Percentiles rank a stretch among this genome's conserved stretches.
Evolutionary conservation across 768 basidiomycete species (phyloP).

Genomic region (Rhizopogon sp.): DNA sequence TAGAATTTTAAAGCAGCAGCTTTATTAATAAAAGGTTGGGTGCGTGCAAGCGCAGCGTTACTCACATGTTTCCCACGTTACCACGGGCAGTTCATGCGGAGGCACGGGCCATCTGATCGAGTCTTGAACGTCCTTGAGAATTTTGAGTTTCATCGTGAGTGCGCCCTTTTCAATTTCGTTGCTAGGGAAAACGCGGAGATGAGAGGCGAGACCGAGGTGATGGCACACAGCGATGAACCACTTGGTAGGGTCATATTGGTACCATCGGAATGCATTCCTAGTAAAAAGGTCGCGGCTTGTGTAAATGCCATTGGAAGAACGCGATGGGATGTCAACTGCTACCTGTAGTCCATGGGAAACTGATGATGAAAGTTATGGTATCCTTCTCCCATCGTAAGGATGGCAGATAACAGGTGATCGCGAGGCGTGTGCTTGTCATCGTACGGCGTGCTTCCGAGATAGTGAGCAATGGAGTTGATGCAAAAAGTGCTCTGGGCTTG

Average conservation of each 20-base stretch:
- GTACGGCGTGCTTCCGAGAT: constrained; percentile 75
- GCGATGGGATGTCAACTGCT: neutral
- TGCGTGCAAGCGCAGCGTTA: constrained; percentile 5
- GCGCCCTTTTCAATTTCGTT: constrained; percentile 85
- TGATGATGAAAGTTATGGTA: constrained; percentile 82
- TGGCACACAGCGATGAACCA: constrained; percentile 75
- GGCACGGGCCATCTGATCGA: constrained; percentile 55
- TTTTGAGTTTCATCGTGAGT: constrained; percentile 79
- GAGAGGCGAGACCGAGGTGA: constrained; percentile 64
- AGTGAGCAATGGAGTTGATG: constrained; percentile 87
- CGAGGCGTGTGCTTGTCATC: constrained; percentile 76
- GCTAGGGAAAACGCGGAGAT: constrained; percentile 80
- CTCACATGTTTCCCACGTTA: constrained; percentile 80
- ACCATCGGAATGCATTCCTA: constrained; percentile 73
- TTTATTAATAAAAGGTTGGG: neutral
- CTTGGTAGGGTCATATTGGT: constrained; percentile 66
- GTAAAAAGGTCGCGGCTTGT: neutral
- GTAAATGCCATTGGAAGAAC: constrained; percentile 2
- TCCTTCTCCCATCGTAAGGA: constrained; percentile 71
- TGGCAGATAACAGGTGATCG: constrained; percentile 76
- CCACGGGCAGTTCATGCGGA: constrained; percentile 60
- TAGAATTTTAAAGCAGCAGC: neutral
- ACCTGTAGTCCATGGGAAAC: constrained; percentile 69
- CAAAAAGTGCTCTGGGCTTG: constrained; percentile 69
- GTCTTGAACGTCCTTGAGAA: constrained; percentile 60